Base-by-base conservation (phyloP, 306 rosid genomes). In the Sindora glabra region DNA sequence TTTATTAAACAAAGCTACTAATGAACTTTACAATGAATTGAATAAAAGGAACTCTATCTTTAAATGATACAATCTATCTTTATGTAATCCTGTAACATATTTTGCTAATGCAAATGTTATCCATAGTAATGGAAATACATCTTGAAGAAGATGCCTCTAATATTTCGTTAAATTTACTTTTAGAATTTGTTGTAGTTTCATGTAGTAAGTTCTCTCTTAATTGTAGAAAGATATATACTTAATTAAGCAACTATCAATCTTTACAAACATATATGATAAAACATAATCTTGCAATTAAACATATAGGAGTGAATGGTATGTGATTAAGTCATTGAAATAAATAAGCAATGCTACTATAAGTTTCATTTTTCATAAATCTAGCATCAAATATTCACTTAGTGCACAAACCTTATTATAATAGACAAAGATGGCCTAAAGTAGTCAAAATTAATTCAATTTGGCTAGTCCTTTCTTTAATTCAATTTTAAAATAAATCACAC, bases 121-220 rank as follows among this genome's bases (percentile, higher is more conserved):
- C 95, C 98, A 68, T 91, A 91, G 67, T 91, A 91, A 75, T 91
- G 98, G 72, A 91, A 91, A 71, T 91, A 88, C 98, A 88, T 85
- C 75, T 91, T 17, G 98, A 81, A 69, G 98, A 85, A 34, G 98
- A 91, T n/a, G 84, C 11, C 65, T 91, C 98, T 67, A 88, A 87
- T 76, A 87, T 91, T 38, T 85, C 87, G 65, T 88, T 96, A 70
- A 91, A 91, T 69, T 85, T 91, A 87, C 92, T 74, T 77, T 79
- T 87, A 37, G 75, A 58, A 61, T 64, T 53, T 49, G 76, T 48
- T 47, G 78, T 22, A n/a, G 68, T 74, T 68, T 92, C 96, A 72
- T 85, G 87, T 14, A 84, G 79, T 57, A 82, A 61, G 34, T 8
- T 62, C 40, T 73, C 22, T 64, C 79, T 95, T 83, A 85, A 40